Conservation (phyloP, 768 basidiomycete genomes). For the Roridomyces roridus region DNA sequence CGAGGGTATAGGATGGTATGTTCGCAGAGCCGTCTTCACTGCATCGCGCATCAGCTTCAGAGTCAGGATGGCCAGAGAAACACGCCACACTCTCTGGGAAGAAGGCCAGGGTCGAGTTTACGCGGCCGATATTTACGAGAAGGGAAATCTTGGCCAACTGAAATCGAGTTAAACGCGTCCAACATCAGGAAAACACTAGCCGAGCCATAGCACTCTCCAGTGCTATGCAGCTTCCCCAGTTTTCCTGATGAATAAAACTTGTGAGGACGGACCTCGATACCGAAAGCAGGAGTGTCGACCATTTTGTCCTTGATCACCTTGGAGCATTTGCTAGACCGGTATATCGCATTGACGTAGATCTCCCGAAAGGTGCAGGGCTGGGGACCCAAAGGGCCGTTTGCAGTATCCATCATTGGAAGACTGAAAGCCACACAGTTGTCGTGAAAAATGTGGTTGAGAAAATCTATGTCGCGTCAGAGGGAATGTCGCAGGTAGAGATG, state of each 20-base stretch:
- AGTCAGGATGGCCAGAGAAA: background rate
- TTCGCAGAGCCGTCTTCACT: slow-evolving; percentile 86
- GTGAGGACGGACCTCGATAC: slow-evolving; percentile 49
- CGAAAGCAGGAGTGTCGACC: slow-evolving; percentile 80
- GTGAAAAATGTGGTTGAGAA: slow-evolving; percentile 80
- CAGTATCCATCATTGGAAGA: slow-evolving; percentile 81
- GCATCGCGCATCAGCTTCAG: background rate
- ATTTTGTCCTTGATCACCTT: slow-evolving; percentile 90
- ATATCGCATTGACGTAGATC: slow-evolving; percentile 82
- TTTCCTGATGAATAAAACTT: too few relatives aligned
- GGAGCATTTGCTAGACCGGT: slow-evolving; percentile 83
- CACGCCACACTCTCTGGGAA: slow-evolving; percentile 69
- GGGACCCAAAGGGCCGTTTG: too few relatives aligned
- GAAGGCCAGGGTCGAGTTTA: slow-evolving; percentile 94
- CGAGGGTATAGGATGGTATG: slow-evolving; percentile 91
- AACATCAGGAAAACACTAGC: too few relatives aligned
- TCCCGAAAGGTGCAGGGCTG: slow-evolving; percentile 77
- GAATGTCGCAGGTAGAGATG: background rate
- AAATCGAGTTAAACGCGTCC: too few relatives aligned
- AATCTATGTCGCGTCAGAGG: slow-evolving; percentile 40
- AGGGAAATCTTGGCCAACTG: slow-evolving; percentile 79
- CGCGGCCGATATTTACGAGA: slow-evolving; percentile 87
- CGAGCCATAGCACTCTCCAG: too few relatives aligned
- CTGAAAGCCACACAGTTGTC: slow-evolving; percentile 67
- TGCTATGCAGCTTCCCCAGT: too few relatives aligned